phyloP scores from a whole-genome alignment of 306 rosid genomes.

The Arachis stenosperma region DNA sequence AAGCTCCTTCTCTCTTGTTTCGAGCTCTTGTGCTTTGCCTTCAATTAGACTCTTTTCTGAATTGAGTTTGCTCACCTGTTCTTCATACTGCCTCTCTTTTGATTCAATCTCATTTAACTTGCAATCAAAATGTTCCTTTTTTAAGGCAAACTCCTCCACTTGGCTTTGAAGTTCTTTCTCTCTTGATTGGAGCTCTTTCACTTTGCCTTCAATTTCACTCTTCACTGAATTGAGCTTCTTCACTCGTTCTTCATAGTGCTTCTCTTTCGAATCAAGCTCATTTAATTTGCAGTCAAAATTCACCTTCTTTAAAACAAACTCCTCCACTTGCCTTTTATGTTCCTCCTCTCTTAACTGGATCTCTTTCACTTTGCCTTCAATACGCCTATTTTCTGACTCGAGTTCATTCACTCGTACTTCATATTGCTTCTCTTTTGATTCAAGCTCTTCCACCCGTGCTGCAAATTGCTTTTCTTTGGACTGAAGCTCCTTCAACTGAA shows the following conservation, averaged over 20 bases:
- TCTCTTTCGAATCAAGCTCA: constrained; percentile 2
- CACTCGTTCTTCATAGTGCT: not conserved
- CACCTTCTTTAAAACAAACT: too few relatives aligned
- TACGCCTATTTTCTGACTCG: not conserved
- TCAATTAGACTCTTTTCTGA: constrained; percentile 14
- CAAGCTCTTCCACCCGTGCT: not conserved
- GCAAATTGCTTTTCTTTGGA: constrained; percentile 35
- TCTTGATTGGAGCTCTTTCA: too few relatives aligned
- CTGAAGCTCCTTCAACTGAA: constrained; percentile 30
- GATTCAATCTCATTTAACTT: not conserved
- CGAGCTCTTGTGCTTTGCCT: not conserved
- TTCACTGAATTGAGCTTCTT: not conserved
- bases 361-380: not conserved
- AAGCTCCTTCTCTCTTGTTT: not conserved
- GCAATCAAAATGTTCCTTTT: not conserved
- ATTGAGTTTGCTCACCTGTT: not conserved
- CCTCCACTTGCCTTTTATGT: too few relatives aligned
- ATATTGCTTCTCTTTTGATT: constrained; percentile 4
- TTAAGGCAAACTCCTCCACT: not conserved
- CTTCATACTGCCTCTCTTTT: not conserved
- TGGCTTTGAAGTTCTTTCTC: not conserved
- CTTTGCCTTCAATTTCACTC: too few relatives aligned
- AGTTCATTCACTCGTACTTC: not conserved
- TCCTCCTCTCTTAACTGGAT: too few relatives aligned
- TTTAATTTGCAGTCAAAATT: too few relatives aligned